Evolutionary conservation across 208 protist species (phyloP).

Genomic region (Wallacemonas sp.): DNA sequence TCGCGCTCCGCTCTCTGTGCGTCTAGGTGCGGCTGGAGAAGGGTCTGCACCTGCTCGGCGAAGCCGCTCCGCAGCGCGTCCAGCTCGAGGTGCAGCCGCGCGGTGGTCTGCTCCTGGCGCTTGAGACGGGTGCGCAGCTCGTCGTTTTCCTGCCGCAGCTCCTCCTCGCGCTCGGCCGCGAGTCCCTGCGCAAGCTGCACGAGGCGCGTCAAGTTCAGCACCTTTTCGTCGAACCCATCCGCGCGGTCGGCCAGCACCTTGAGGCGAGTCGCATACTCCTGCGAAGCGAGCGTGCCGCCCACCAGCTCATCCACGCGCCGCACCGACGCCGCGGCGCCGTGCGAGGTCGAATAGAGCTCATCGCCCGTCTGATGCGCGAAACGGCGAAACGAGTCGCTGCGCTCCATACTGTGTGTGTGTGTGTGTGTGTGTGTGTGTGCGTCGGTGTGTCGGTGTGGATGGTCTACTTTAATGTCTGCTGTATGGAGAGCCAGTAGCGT

Average conservation of each 20-base stretch:
- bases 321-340: not conserved
- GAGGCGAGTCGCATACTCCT: conserved; percentile 58
- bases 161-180: conserved; percentile 67
- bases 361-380: not conserved
- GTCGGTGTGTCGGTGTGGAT: not conserved
- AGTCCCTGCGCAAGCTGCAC: conserved; percentile 78
- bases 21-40: conserved; percentile 28
- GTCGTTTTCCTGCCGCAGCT: conserved; percentile 63
- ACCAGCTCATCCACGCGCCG: conserved; percentile 53
- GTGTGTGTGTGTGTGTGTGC: conserved; percentile 3
- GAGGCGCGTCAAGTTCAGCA: conserved; percentile 80
- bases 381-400: not conserved
- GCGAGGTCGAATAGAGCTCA: too few species aligned
- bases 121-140: conserved; percentile 67
- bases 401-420: not conserved
- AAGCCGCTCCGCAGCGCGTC: conserved; percentile 25
- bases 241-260: conserved; percentile 52
- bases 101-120: conserved; percentile 68
- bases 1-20: not conserved
- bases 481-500: not conserved
- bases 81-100: conserved; percentile 46
- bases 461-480: not conserved
- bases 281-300: conserved; percentile 64
- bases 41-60: conserved; percentile 24
- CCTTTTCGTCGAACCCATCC: conserved; percentile 71